Evolutionary conservation across 257 asterid species (phyloP).

Genomic region (Anisodus tanguticus): DNA sequence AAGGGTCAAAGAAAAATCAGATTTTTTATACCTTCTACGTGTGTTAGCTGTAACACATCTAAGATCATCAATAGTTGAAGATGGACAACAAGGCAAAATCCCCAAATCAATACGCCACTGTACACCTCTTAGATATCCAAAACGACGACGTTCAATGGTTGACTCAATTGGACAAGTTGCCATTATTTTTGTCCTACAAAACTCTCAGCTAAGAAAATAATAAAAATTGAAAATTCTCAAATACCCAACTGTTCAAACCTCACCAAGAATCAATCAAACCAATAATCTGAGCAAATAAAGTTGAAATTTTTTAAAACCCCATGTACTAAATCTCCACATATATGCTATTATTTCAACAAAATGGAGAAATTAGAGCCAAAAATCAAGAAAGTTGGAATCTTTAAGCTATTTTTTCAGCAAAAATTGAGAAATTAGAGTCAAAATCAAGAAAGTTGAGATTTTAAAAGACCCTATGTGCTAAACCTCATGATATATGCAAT

Average conservation of each 20-base stretch:
- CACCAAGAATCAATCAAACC: conserved; percentile 24
- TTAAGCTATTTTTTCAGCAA: too few species aligned
- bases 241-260: neutral
- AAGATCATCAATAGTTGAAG: conserved; percentile 75
- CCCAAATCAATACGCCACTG: conserved; percentile 97
- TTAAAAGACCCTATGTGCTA: neutral
- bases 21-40: conserved; percentile 73
- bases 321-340: conserved; percentile 18
- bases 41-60: conserved; percentile 88
- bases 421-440: conserved; percentile 21
- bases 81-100: conserved; percentile 72
- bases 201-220: neutral
- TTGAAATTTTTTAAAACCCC: conserved; percentile 19
- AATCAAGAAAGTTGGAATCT: neutral
- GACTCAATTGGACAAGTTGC: conserved; percentile 15
- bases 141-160: conserved; percentile 31
- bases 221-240: neutral
- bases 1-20: neutral
- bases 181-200: neutral
- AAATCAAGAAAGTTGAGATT: neutral
- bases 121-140: conserved; percentile 78
- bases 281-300: neutral
- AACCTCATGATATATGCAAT: neutral
- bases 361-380: conserved; percentile 19
- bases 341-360: neutral